Evolutionary conservation across 2,329 filamentous ascomycete species (phyloP).

Genomic region (Aspergillus sp.): DNA sequence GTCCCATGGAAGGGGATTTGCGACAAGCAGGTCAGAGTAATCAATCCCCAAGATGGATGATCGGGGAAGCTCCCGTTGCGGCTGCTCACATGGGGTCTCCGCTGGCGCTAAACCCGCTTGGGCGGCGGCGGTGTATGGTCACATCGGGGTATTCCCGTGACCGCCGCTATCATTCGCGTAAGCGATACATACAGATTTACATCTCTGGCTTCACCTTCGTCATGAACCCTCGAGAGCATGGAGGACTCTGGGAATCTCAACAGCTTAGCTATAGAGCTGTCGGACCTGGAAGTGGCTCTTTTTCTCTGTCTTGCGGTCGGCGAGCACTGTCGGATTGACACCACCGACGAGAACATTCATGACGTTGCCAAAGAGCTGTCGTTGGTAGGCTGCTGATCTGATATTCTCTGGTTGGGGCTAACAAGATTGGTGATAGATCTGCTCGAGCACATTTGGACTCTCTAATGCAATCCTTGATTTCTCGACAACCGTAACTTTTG

Average conservation of each 20-base stretch:
- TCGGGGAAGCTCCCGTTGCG: conserved; percentile 5
- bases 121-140: not conserved
- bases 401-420: not conserved
- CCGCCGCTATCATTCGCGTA: not conserved
- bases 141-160: not conserved
- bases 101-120: conserved; percentile 12
- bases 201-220: too few species aligned
- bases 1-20: not conserved
- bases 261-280: conserved; percentile 71
- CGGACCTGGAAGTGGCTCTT: conserved; percentile 83
- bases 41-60: not conserved
- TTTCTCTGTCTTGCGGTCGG: conserved; percentile 77
- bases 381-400: conserved; percentile 51
- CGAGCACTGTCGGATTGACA: conserved; percentile 87
- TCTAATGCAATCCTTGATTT: conserved; percentile 70
- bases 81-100: conserved; percentile 13
- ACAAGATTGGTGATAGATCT: conserved; percentile 51
- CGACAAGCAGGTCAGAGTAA: not conserved
- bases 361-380: conserved; percentile 72
- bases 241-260: conserved; percentile 47
- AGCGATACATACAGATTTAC: too few species aligned
- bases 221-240: conserved; percentile 4
- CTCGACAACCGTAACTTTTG: conserved; percentile 69
- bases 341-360: conserved; percentile 60
- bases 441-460: conserved; percentile 70